Conservation (phyloP, 2,329 filamentous ascomycete genomes). For the Ascochyta clinopodiicola region DNA sequence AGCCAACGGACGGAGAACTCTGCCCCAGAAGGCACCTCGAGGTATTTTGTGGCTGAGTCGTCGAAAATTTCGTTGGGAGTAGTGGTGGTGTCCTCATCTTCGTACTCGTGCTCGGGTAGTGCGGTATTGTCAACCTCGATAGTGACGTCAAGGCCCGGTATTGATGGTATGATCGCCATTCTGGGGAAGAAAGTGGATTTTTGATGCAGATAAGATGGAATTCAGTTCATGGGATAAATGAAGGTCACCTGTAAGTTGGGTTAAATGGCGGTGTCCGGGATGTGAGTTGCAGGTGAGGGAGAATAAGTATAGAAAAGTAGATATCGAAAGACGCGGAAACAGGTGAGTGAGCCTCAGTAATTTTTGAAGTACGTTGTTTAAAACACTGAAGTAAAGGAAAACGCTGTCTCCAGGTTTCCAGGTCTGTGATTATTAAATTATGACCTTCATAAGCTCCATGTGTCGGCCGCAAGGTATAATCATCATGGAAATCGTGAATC, state of each 20-base stretch:
- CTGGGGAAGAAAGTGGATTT: background rate
- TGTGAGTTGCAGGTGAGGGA: background rate
- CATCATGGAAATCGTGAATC: background rate
- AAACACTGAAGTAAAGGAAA: background rate
- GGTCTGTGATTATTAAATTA: background rate
- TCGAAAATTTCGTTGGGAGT: background rate
- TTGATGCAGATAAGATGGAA: background rate
- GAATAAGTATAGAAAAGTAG: background rate
- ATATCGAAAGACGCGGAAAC: background rate
- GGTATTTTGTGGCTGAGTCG: slow-evolving; percentile 33
- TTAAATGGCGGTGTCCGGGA: background rate
- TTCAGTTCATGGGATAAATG: too few species aligned
- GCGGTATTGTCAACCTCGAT: slow-evolving; percentile 25
- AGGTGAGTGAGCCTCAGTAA: background rate
- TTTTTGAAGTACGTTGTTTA: background rate
- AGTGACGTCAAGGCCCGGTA: slow-evolving; percentile 20
- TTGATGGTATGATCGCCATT: slow-evolving; percentile 26
- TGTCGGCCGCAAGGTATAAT: background rate
- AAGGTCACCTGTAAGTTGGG: background rate
- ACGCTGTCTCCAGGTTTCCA: background rate
- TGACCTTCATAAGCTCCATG: background rate
- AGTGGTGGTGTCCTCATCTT: slow-evolving; percentile 17
- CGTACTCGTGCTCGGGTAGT: slow-evolving; percentile 37
- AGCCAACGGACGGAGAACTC: slow-evolving; percentile 27
- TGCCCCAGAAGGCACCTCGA: slow-evolving; percentile 37